phyloP scores from a whole-genome alignment of 2,329 filamentous ascomycete genomes.

The Aspergillus sp. region DNA sequence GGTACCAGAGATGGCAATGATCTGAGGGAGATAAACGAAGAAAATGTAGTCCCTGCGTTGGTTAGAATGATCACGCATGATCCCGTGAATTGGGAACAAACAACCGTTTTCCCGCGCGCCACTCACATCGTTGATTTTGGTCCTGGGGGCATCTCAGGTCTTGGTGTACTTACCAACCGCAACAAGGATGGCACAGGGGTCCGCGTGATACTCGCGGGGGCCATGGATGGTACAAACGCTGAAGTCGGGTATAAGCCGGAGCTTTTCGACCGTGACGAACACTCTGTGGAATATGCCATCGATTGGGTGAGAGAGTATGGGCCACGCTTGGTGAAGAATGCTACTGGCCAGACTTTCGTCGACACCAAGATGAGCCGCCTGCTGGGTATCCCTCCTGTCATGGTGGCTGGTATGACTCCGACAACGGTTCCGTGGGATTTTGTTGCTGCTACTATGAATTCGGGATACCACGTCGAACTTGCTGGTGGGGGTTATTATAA shows the following conservation, averaged over 20 bases:
- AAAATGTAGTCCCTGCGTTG: constrained; percentile 81
- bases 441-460: constrained; percentile 87
- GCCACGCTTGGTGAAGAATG: constrained; percentile 86
- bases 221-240: constrained; percentile 83
- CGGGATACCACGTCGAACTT: constrained; percentile 90
- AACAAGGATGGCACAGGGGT: constrained; percentile 99
- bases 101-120: constrained; percentile 84
- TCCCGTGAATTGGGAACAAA: constrained; percentile 92
- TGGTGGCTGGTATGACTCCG: constrained; percentile 92
- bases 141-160: constrained; percentile 91
- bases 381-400: constrained; percentile 77
- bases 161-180: constrained; percentile 93
- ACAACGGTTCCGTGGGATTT: constrained; percentile 89
- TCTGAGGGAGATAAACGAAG: constrained; percentile 66
- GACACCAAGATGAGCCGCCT: constrained; percentile 95
- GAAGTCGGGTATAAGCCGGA: constrained; percentile 98
- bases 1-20: constrained; percentile 89
- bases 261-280: constrained; percentile 92
- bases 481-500: constrained; percentile 88
- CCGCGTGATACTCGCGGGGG: constrained; percentile 88
- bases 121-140: constrained; percentile 97
- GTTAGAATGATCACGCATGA: constrained; percentile 93
- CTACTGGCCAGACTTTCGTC: constrained; percentile 83
- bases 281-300: constrained; percentile 90
- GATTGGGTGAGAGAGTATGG: constrained; percentile 98